Base-by-base conservation (phyloP, 352 stramenopile species). In the Phytophthora tentaculata region DNA sequence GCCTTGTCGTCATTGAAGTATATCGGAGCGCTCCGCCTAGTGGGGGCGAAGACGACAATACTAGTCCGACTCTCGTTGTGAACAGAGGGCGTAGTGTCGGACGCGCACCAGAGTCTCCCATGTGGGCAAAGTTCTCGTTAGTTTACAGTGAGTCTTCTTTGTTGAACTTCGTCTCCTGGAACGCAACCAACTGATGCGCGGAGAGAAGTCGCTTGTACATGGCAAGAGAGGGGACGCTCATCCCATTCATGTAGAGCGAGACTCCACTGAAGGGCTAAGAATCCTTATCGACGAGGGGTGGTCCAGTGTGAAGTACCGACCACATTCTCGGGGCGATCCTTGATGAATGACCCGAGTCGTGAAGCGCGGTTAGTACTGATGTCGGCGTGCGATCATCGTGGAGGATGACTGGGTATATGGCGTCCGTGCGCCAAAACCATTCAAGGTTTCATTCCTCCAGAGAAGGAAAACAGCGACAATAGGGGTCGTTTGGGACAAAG, bases 81-180 rank as follows among this genome's bases (percentile, higher is more conserved):
- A 29, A 61, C 47, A 8, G 45, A 37, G 0, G 52, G 64, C 20
- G 58, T 61, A 20, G 57, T 53, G 22, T 71, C 14, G 2, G 55
- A 67, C 54, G 55, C 3, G 60, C 61, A 0, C 59, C 54, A 20
- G 67, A 74, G 12, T 74, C 67, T 19, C 49, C 54, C 1, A 28
- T 10, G 8, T 52, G 23, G 29, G 62, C 51, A 22, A 53, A 59
- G 44, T 62, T 44, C 13, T 62, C 16, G 23, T 60, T 68, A 17
- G 58, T 61, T 17, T 62, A 44, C 5, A 71, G 17, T 22, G 64
- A 62, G 56, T 65, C 58, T 56, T 56, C 28, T n/a, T 58, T 63
- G n/a, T 29, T 51, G 37, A 74, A 70, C 29, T 65, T 64, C 22
- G 65, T 68, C 41, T 64, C 58, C 49, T 73, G 58, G 17, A 69